These are phyloP conservation scores for Vararia minispora DNA, from an alignment of 768 basidiomycete species.

Conservation along the genomic window DNA sequence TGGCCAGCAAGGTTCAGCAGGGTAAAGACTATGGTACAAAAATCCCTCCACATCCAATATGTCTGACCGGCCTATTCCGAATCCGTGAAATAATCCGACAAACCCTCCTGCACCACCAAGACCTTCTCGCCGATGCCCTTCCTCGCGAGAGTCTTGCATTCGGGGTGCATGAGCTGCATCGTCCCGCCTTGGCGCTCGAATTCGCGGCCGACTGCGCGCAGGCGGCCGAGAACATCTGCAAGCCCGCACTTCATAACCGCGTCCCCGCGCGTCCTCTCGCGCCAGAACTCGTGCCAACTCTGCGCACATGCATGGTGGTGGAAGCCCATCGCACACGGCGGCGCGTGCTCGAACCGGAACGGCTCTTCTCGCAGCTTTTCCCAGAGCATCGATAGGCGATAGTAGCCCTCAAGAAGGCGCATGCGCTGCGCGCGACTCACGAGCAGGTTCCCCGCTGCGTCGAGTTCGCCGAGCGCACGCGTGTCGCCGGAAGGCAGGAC, in stretches of 20 bases:
- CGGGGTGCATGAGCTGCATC: constrained; percentile 71
- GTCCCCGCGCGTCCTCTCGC: constrained; percentile 58
- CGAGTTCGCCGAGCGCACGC: constrained; percentile 15
- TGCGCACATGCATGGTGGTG: constrained; percentile 63
- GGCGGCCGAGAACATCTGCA: constrained; percentile 57
- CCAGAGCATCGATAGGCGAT: constrained; percentile 57
- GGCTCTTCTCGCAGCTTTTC: constrained; percentile 48
- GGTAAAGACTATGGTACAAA: too few species aligned
- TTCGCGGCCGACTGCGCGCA: constrained; percentile 52
- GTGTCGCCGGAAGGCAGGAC: constrained; percentile 13
- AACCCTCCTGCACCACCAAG: constrained; percentile 42
- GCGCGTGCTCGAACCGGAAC: constrained; percentile 52
- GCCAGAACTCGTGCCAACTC: constrained; percentile 73
- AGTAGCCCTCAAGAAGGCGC: constrained; percentile 58
- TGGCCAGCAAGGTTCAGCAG: too few species aligned
- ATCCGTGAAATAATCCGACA: constrained; percentile 52
- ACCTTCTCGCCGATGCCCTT: constrained; percentile 44
- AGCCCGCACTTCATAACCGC: constrained; percentile 44
- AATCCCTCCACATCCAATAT: not conserved
- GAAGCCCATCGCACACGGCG: constrained; percentile 56
- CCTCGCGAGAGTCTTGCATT: constrained; percentile 51
- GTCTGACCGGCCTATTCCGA: constrained; percentile 11
- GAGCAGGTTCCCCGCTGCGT: constrained; percentile 35
- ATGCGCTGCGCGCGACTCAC: constrained; percentile 50
- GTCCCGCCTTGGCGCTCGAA: constrained; percentile 63